Base-by-base conservation (phyloP, 768 basidiomycete species). In the Naganishia antarctica region DNA sequence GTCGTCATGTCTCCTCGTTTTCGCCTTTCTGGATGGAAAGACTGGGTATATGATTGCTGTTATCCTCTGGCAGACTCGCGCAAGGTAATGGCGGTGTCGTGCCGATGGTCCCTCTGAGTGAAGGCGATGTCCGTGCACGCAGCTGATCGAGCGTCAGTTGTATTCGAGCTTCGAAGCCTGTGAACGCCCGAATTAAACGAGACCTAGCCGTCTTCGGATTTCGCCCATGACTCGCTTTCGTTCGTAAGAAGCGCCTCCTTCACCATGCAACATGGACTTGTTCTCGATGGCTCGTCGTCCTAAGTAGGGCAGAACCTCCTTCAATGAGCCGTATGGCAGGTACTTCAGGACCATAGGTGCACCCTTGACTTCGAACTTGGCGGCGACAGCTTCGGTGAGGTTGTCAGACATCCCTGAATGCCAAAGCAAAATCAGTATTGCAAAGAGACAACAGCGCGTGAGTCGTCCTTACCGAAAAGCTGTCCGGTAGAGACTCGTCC, bases 261-360 rank as follows among this genome's bases (percentile, higher is more conserved):
- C 75, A 21, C 83, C 78, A 34, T 87, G 88, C 28, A 97, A 83
- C 1, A 96, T 82, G 0, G 87, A 86, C 77, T 91, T 93, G 80
- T 97, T 96, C 84, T 96, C 92, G 47, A 91, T 86, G 0, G 91
- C 92, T 16, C 93, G 82, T 32, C 91, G 83, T 43, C 87, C 83
- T 9, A 96, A 83, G 75, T 94, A 97, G 0, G 93, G 91, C 85
- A 96, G 87, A 11, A 91, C 88, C 25, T 67, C 65, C 25, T 48
- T 51, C 21, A 76, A 60, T 2, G 65, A 64, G 32, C 69, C 68
- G 59, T 69, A 69, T 25, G 60, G 61, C 12, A 78, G 80, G 43
- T 68, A 87, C 83, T 94, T 94, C 78, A 91, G 81, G 0, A 89
- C 84, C 61, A 89, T 83, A 0, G 91, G 90, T n/a, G 61, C 67